Conservation (phyloP, 768 basidiomycete genomes). For the Calocybe gangraenosa region DNA sequence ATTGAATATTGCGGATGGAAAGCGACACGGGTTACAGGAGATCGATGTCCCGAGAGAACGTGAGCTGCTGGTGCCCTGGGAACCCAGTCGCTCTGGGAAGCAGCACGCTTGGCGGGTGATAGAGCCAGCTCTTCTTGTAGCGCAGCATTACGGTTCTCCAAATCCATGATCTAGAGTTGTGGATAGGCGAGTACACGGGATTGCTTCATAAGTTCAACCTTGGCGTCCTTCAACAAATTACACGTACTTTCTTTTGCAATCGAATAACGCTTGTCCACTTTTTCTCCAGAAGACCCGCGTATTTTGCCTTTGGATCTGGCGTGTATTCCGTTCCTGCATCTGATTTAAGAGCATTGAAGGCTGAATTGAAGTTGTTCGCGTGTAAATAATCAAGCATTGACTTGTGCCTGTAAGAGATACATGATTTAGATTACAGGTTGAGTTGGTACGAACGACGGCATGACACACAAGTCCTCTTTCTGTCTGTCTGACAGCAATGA, state of each 20-base stretch:
- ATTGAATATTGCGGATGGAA: conserved; percentile 87
- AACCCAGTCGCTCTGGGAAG: conserved; percentile 78
- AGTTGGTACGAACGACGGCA: not conserved
- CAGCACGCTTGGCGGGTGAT: conserved; percentile 48
- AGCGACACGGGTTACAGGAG: conserved; percentile 71
- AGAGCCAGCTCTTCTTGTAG: conserved; percentile 66
- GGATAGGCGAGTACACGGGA: not conserved
- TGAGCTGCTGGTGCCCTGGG: conserved; percentile 82
- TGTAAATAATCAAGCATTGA: conserved; percentile 78
- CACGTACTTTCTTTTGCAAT: conserved; percentile 84
- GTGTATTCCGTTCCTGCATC: conserved; percentile 58
- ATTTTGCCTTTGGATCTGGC: conserved; percentile 84
- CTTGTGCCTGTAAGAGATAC: conserved; percentile 51
- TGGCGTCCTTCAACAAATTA: too few species aligned
- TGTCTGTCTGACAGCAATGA: conserved; percentile 30
- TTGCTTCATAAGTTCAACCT: not conserved
- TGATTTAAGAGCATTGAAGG: conserved; percentile 55
- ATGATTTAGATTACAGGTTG: conserved; percentile 2
- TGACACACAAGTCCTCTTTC: conserved; percentile 27
- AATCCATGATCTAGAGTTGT: conserved; percentile 79
- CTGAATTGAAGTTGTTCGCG: conserved; percentile 57
- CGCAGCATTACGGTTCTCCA: conserved; percentile 80
- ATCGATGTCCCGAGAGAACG: conserved; percentile 70
- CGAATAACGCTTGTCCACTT: conserved; percentile 98
- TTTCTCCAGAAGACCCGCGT: conserved; percentile 87